Conservation (phyloP, 2,329 filamentous ascomycete genomes). For the Penicillium sp. region DNA sequence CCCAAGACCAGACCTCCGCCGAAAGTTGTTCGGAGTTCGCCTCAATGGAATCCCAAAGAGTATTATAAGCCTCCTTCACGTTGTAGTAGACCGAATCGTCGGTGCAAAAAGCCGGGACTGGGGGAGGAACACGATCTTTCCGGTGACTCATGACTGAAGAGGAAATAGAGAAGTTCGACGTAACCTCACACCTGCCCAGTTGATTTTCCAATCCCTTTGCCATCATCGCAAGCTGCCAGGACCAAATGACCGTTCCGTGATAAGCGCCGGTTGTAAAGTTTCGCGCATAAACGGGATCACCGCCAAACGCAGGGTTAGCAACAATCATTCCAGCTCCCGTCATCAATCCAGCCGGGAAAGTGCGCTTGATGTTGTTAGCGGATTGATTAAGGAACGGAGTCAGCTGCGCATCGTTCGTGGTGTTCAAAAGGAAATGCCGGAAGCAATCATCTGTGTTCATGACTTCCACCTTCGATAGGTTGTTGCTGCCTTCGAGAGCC, state of each 20-base stretch:
- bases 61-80: conserved; percentile 57
- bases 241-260: conserved; percentile 67
- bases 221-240: conserved; percentile 67
- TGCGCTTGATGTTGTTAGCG: conserved; percentile 58
- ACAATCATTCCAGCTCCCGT: conserved; percentile 61
- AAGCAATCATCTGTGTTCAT: conserved; percentile 69
- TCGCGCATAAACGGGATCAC: conserved; percentile 47
- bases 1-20: conserved; percentile 66
- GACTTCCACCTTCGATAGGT: conserved; percentile 54
- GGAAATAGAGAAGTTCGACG: conserved; percentile 6
- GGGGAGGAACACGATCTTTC: neutral
- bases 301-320: conserved; percentile 62
- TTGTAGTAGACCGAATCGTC: conserved; percentile 48
- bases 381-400: conserved; percentile 59
- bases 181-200: conserved; percentile 52
- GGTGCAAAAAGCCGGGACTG: conserved; percentile 53
- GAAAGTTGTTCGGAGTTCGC: conserved; percentile 55
- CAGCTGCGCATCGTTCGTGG: conserved; percentile 59
- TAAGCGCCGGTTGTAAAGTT: conserved; percentile 62
- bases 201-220: conserved; percentile 61
- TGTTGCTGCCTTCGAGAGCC: conserved; percentile 56
- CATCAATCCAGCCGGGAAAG: conserved; percentile 62
- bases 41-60: conserved; percentile 64
- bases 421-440: conserved; percentile 63
- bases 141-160: neutral